phyloP scores from a whole-genome alignment of 139 green algal species.

The Micractinium conductrix region DNA sequence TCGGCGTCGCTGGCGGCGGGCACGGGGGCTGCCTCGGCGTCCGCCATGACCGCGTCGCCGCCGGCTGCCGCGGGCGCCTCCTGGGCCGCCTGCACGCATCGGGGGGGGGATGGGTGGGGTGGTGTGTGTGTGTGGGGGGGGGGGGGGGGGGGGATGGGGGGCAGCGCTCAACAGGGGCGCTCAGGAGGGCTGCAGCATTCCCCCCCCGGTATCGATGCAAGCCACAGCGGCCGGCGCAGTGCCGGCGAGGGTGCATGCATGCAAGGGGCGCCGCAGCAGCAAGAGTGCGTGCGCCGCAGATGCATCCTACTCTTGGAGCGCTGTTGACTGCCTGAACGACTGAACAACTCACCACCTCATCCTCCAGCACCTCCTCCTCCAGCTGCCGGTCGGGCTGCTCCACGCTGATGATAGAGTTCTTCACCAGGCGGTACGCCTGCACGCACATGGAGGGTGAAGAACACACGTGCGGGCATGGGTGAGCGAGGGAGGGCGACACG shows the following conservation, averaged over 20 bases:
- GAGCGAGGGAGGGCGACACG: too few species aligned
- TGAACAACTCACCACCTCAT: too few species aligned
- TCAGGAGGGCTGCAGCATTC: too few species aligned
- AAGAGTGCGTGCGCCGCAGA: too few species aligned
- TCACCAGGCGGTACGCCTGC: conserved; percentile 83
- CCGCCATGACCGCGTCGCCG: conserved; percentile 36
- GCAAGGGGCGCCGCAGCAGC: too few species aligned
- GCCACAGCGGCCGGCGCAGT: too few species aligned
- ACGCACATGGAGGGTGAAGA: background rate
- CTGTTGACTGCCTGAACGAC: too few species aligned
- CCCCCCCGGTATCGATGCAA: too few species aligned
- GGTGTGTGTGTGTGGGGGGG: background rate
- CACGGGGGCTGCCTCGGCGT: conserved; percentile 39
- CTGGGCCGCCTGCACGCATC: background rate
- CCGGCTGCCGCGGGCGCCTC: background rate
- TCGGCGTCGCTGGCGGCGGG: background rate
- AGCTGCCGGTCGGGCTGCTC: conserved; percentile 83
- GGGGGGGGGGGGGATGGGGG: background rate
- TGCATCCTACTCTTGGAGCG: too few species aligned
- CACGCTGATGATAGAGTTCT: conserved; percentile 91
- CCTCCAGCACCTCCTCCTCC: conserved; percentile 57
- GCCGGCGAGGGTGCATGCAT: too few species aligned
- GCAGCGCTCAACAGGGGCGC: background rate
- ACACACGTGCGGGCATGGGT: too few species aligned
- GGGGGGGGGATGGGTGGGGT: background rate